Conservation (phyloP, 1,284 basidiomycete species). For the Leccinum griseonigrum region DNA sequence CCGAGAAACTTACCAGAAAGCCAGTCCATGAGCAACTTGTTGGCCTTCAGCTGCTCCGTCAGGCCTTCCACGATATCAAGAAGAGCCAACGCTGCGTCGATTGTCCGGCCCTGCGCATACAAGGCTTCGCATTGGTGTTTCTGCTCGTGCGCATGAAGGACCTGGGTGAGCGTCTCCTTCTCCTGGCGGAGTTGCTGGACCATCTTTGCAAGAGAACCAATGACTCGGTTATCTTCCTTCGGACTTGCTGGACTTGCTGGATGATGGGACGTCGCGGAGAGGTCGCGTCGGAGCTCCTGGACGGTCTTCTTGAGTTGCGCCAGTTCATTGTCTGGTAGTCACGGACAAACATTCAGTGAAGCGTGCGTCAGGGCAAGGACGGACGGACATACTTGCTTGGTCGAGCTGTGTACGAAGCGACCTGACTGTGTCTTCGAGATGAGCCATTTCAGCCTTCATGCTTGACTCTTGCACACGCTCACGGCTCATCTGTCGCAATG, state of each 20-base stretch:
- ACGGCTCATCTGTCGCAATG: background rate
- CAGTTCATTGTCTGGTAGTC: background rate
- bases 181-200: background rate
- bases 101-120: background rate
- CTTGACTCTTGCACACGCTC: background rate
- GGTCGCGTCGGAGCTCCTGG: background rate
- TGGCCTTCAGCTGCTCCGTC: background rate
- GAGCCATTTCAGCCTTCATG: background rate
- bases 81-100: background rate
- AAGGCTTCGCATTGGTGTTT: background rate
- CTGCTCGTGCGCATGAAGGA: background rate
- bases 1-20: background rate
- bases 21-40: background rate
- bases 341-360: background rate
- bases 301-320: background rate
- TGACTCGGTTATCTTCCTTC: background rate
- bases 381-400: background rate
- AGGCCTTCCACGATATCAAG: background rate
- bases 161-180: background rate
- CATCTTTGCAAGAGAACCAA: background rate
- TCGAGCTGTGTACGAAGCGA: background rate
- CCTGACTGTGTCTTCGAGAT: background rate
- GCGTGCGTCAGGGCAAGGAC: background rate
- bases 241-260: background rate
- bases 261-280: background rate